A percentile compares a stretch with the other conserved stretches of the same genome.
Evolutionary conservation across 495 filamentous ascomycete species (phyloP).

Genomic region (Ramalina peruviana): DNA sequence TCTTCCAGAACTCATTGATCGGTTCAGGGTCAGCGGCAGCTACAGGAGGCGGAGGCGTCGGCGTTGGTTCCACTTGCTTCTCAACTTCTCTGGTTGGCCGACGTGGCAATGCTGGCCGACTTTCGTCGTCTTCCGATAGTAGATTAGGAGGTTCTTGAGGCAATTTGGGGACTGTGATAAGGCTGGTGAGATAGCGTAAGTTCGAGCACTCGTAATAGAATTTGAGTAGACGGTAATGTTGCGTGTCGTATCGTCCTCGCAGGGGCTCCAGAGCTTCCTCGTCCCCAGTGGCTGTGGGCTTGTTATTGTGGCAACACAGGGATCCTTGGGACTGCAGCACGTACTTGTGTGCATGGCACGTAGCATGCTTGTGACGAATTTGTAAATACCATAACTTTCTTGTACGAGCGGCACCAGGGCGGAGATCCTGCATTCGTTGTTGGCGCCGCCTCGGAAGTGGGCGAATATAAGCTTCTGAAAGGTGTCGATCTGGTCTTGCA

Average conservation of each 20-base stretch:
- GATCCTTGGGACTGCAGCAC: constrained; percentile 12
- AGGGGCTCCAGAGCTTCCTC: constrained; percentile 89
- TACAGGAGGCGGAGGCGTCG: constrained; percentile 51
- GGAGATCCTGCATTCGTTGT: constrained; percentile 95
- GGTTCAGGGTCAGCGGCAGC: constrained; percentile 70
- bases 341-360: constrained; percentile 91
- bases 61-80: constrained; percentile 46
- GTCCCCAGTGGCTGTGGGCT: constrained; percentile 63
- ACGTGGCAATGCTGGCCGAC: constrained; percentile 66
- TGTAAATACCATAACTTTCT: constrained; percentile 97
- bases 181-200: constrained; percentile 82
- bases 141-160: constrained; percentile 88
- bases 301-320: constrained; percentile 4
- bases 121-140: constrained; percentile 59
- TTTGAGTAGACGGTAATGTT: constrained; percentile 87
- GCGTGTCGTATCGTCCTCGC: constrained; percentile 76
- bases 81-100: constrained; percentile 55
- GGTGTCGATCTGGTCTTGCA: constrained; percentile 94
- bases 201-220: constrained; percentile 99
- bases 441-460: constrained; percentile 75
- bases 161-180: constrained; percentile 92
- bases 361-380: constrained; percentile 89
- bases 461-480: constrained; percentile 98
- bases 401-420: constrained; percentile 86
- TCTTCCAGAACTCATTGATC: constrained; percentile 96